These are phyloP conservation scores for Yarrowia bubula DNA, from an alignment of 805 yeast species.

Conservation along the genomic window DNA sequence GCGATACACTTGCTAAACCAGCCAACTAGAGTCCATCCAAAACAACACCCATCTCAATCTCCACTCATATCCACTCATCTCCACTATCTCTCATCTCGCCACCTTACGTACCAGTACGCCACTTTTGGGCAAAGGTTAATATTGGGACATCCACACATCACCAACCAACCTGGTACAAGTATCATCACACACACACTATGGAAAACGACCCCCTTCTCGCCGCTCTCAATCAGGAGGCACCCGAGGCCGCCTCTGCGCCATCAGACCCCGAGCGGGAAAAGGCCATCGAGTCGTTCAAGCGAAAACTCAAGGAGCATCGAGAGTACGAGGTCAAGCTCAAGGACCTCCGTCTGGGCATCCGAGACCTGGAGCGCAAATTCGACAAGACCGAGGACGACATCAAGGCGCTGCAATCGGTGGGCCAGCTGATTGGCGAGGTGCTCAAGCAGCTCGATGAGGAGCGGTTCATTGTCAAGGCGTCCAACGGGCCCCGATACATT, in stretches of 20 bases:
- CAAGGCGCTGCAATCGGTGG: constrained; percentile 94
- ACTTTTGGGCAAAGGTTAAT: not conserved
- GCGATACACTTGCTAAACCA: too few species aligned
- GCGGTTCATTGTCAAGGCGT: constrained; percentile 89
- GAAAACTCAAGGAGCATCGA: constrained; percentile 86
- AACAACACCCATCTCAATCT: too few species aligned
- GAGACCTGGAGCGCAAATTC: constrained; percentile 77
- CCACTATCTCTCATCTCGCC: too few species aligned
- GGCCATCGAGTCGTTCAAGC: constrained; percentile 75
- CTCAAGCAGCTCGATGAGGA: constrained; percentile 93
- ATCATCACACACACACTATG: not conserved
- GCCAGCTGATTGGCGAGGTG: constrained; percentile 96
- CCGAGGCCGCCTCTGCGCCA: constrained; percentile 39
- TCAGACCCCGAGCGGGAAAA: constrained; percentile 70
- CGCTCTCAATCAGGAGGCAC: constrained; percentile 37
- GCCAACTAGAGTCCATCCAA: too few species aligned
- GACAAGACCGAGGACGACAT: constrained; percentile 96
- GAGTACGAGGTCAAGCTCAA: constrained; percentile 91
- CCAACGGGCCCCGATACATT: constrained; percentile 95
- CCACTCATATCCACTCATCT: too few species aligned
- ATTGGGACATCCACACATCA: not conserved
- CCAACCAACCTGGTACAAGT: not conserved
- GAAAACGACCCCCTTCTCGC: constrained; percentile 39
- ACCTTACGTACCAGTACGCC: too few species aligned
- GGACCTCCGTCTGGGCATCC: constrained; percentile 75